Evolutionary conservation across 1,284 basidiomycete genomes (phyloP), one percentile per base, ranked within the genome.

Genomic region (Cryptococcus sp.): DNA sequence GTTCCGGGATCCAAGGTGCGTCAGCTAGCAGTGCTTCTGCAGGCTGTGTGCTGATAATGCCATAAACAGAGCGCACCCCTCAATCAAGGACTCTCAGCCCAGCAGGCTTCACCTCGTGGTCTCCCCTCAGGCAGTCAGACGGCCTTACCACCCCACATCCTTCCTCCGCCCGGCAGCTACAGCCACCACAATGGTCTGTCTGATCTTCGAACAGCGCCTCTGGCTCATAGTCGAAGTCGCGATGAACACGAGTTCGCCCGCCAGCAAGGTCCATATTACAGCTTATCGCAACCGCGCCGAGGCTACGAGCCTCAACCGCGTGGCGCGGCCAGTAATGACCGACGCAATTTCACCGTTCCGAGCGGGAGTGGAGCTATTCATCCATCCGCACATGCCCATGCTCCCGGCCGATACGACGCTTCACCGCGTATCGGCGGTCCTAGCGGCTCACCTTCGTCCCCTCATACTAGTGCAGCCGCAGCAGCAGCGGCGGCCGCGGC

Each of bases 71-170:
- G 70, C 50, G 75, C 75, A 38, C 75, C 75, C 0, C 67, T 77
- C 39, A 71, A 71, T 51, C 74, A 76, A 53, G 67, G 64, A 2
- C 61, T 75, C 0, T 66, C 72, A 15, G 60, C 68, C 15, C 75
- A 76, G 54, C 74, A 76, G 58, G 64, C 67, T 17, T 69, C 72
- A 16, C 69, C 72, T 2, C 68, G 70, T 22, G 73, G 75, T n/a
- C 68, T 65, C 0, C 66, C 69, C 0, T 72, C 72, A 5, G 75
- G 73, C 0, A 68, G 69, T 19, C 73, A 73, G 50, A 74, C 74
- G 1, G 63, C 73, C 23, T 47, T 73, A 40, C 72, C 68, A 11
- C 71, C 70, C 15, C 61, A 70, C 54, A 67, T 71, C 17, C 67
- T 74, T 11, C 71, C 73, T 16, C 66, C 70, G 5, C 54, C 69